These are phyloP conservation scores for Vanderwaltozyma tropicalis DNA, from an alignment of 805 yeast genomes.

Conservation along the genomic window DNA sequence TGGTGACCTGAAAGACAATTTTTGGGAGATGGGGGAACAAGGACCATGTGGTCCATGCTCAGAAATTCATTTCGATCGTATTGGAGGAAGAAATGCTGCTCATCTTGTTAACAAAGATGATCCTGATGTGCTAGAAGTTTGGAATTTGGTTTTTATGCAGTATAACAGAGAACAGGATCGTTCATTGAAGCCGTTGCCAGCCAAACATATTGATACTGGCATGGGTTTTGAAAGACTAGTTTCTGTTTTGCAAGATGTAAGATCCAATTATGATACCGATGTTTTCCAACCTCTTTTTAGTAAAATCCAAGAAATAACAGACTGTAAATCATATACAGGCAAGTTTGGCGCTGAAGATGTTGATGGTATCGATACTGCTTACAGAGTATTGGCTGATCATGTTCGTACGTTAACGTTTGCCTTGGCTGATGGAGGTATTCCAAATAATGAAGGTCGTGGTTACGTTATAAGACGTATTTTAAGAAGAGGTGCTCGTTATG, in stretches of 20 bases:
- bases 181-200: slow-evolving; percentile 71
- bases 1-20: slow-evolving; percentile 86
- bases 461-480: slow-evolving; percentile 92
- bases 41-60: slow-evolving; percentile 99
- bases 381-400: slow-evolving; percentile 96
- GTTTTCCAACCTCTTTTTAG: slow-evolving; percentile 83
- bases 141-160: slow-evolving; percentile 97
- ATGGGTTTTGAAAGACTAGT: slow-evolving; percentile 98
- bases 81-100: slow-evolving; percentile 96
- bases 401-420: slow-evolving; percentile 95
- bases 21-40: slow-evolving; percentile 99
- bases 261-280: slow-evolving; percentile 94
- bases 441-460: slow-evolving; percentile 98
- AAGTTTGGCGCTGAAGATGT: slow-evolving; percentile 84
- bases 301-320: slow-evolving; percentile 84
- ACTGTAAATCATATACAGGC: slow-evolving; percentile 87
- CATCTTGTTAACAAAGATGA: slow-evolving; percentile 88
- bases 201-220: slow-evolving; percentile 95
- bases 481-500: slow-evolving; percentile 96
- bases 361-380: slow-evolving; percentile 96
- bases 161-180: slow-evolving; percentile 88
- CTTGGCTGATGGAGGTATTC: slow-evolving; percentile 96
- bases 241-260: slow-evolving; percentile 80
- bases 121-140: slow-evolving; percentile 92
- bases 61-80: slow-evolving; percentile 94